A percentile compares a stretch with the other conserved stretches of the same genome.
Conservation (phyloP, 2,329 filamentous ascomycete species). For the Beauveria pseudobassiana region DNA sequence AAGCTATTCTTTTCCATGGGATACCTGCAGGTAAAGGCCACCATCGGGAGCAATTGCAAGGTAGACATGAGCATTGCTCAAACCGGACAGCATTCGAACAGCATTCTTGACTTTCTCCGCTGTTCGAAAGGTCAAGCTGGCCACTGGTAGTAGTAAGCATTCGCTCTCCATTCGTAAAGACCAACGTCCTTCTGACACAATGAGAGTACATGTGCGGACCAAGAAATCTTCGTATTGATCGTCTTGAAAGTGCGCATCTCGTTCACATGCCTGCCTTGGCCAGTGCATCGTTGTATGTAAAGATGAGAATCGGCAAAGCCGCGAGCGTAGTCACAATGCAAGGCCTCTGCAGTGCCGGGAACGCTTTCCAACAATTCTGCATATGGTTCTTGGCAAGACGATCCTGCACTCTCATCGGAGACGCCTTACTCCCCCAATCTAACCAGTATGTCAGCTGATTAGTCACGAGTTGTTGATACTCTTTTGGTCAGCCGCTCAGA, state of each 20-base stretch:
- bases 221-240: not conserved
- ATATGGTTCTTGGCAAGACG: not conserved
- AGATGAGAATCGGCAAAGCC: too few relatives aligned
- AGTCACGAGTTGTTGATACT: too few relatives aligned
- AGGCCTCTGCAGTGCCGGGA: not conserved
- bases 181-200: too few relatives aligned
- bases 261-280: not conserved
- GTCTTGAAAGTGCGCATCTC: not conserved
- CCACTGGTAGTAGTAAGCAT: constrained; percentile 26
- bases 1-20: constrained; percentile 19
- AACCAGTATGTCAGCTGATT: too few relatives aligned
- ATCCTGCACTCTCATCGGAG: not conserved
- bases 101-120: constrained; percentile 32
- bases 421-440: too few relatives aligned
- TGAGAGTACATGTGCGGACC: too few relatives aligned
- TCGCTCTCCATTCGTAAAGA: too few relatives aligned
- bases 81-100: constrained; percentile 34
- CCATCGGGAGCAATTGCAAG: constrained; percentile 40
- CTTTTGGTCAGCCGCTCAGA: not conserved
- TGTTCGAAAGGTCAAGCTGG: constrained; percentile 39
- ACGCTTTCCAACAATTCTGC: not conserved
- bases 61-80: constrained; percentile 37
- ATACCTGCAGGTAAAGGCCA: constrained; percentile 40
- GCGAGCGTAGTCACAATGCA: too few relatives aligned
- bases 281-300: not conserved